A percentile compares a stretch with the other conserved stretches of the same genome.
Conservation (phyloP, 768 basidiomycete species). For the Mrakia gelida region DNA sequence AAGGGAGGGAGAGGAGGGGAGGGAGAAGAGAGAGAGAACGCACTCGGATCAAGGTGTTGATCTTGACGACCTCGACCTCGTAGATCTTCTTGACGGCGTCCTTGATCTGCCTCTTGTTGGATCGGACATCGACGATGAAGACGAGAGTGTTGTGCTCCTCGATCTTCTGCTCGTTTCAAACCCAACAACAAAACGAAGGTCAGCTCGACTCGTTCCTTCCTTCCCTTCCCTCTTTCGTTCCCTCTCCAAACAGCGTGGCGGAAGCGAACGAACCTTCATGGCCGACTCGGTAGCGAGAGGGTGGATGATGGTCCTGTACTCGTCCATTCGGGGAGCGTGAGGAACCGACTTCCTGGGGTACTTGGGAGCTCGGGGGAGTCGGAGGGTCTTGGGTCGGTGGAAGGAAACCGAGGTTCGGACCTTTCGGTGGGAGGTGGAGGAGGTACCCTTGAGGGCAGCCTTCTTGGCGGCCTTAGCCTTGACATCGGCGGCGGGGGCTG, state of each 20-base stretch:
- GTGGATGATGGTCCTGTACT: constrained; percentile 84
- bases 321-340: constrained; percentile 91
- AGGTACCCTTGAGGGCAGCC: constrained; percentile 83
- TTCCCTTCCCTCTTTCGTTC: background rate
- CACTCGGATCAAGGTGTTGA: constrained; percentile 97
- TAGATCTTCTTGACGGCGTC: constrained; percentile 99
- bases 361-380: constrained; percentile 73
- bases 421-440: constrained; percentile 73
- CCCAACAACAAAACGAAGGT: background rate
- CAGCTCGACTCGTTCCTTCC: background rate
- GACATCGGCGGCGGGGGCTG: constrained; percentile 45
- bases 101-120: constrained; percentile 99
- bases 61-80: constrained; percentile 89
- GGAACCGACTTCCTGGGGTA: constrained; percentile 94
- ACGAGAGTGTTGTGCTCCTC: constrained; percentile 99
- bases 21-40: constrained; percentile 37
- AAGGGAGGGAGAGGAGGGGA: background rate
- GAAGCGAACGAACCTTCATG: constrained; percentile 24
- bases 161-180: constrained; percentile 69
- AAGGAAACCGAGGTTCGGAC: constrained; percentile 80
- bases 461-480: constrained; percentile 96
- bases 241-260: background rate
- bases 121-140: constrained; percentile 89
- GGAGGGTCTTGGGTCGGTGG: constrained; percentile 92
- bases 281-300: constrained; percentile 42